Conservation (phyloP, 768 basidiomycete species). For the Tricholoma sp. region DNA sequence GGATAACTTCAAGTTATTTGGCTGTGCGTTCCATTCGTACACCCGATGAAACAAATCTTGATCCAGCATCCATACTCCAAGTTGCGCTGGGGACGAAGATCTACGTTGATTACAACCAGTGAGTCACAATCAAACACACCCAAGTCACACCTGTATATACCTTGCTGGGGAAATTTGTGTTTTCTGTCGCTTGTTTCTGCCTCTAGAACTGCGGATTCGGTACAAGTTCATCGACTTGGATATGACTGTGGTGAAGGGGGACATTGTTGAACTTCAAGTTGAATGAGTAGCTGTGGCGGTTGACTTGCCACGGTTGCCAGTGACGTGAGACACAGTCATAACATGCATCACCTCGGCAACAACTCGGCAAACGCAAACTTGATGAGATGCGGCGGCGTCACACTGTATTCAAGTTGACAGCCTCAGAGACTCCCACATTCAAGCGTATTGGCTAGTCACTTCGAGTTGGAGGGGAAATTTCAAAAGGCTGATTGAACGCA, state of each 20-base stretch:
- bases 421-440: no score
- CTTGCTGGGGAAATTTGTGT: background rate
- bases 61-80: constrained; percentile 12
- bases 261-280: background rate
- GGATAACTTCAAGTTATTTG: constrained; percentile 2
- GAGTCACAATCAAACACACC: no score
- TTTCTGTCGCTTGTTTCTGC: background rate
- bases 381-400: no score
- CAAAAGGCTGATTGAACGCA: no score
- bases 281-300: background rate
- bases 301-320: no score
- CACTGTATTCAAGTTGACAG: no score
- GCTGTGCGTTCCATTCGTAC: constrained; percentile 1
- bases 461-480: no score
- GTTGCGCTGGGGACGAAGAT: background rate
- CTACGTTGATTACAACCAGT: background rate
- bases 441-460: no score
- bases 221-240: background rate
- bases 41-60: constrained; percentile 7
- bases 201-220: background rate
- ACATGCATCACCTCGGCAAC: no score
- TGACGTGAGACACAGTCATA: no score
- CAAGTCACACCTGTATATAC: background rate
- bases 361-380: no score
- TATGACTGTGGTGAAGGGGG: background rate